Conservation (phyloP, 352 stramenopile species). For the Phytophthora idaei region DNA sequence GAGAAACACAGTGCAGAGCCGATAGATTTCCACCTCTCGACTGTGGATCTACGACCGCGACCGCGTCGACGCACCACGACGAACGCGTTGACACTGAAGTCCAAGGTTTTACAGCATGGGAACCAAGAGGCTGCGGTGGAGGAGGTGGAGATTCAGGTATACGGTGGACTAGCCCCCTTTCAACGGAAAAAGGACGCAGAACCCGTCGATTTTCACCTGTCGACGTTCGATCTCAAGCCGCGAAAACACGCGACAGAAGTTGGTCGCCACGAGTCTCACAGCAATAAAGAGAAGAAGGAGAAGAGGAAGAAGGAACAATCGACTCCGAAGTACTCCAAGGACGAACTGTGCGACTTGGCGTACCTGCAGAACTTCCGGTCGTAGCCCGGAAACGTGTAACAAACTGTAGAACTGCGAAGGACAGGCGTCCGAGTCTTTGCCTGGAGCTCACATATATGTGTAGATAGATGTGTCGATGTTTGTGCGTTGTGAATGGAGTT, state of each 20-base stretch:
- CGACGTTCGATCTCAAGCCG: constrained; percentile 34
- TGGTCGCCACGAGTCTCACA: not conserved
- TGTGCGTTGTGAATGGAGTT: constrained; percentile 4
- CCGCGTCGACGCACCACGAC: constrained; percentile 24
- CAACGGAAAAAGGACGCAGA: constrained; percentile 16
- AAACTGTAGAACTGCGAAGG: not conserved
- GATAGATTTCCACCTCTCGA: constrained; percentile 28
- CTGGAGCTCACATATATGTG: constrained; percentile 12
- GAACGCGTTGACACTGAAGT: constrained; percentile 4
- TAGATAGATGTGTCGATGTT: constrained; percentile 11
- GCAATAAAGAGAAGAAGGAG: constrained; percentile 15
- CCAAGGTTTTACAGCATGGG: not conserved
- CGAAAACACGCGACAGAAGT: constrained; percentile 6
- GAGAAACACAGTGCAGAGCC: constrained; percentile 8
- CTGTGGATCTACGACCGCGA: constrained; percentile 18
- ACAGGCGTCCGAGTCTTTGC: not conserved
- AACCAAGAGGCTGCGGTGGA: constrained; percentile 3
- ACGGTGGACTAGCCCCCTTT: constrained; percentile 6
- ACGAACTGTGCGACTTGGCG: constrained; percentile 32
- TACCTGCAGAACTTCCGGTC: constrained; percentile 37
- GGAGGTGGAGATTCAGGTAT: constrained; percentile 2
- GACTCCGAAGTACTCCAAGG: constrained; percentile 25
- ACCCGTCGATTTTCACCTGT: constrained; percentile 38
- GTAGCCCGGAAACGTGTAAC: not conserved
- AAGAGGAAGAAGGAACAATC: constrained; percentile 6